phyloP scores from a whole-genome alignment of 169 alveolate genomes.

The Cryptosporidium ryanae region DNA sequence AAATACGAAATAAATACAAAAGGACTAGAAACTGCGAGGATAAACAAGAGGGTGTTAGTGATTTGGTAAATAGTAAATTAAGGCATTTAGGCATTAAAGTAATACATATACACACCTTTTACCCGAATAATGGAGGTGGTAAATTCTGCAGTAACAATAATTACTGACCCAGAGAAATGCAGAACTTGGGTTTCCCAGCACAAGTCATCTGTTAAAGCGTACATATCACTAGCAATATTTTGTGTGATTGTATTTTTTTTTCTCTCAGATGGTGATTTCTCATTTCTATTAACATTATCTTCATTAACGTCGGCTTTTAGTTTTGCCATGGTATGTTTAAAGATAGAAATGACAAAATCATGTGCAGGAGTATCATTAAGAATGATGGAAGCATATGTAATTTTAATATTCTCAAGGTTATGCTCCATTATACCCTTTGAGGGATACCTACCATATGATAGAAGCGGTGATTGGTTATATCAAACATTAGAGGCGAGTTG shows the following conservation, averaged over 20 bases:
- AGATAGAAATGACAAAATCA: slow-evolving; percentile 86
- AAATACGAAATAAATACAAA: too few relatives aligned
- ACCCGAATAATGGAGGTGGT: slow-evolving; percentile 57
- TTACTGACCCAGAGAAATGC: slow-evolving; percentile 71
- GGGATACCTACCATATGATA: slow-evolving; percentile 92
- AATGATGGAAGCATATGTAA: slow-evolving; percentile 89
- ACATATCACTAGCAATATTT: slow-evolving; percentile 64
- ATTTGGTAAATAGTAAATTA: not conserved
- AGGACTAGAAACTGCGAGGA: too few relatives aligned
- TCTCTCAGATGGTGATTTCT: slow-evolving; percentile 93
- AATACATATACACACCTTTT: too few relatives aligned
- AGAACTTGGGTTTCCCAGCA: slow-evolving; percentile 76
- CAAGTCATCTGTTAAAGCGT: slow-evolving; percentile 73
- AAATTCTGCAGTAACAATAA: slow-evolving; percentile 71
- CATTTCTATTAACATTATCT: slow-evolving; percentile 90
- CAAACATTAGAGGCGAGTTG: slow-evolving; percentile 90
- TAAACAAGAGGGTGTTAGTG: too few relatives aligned
- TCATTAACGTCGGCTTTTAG: slow-evolving; percentile 89
- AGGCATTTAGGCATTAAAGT: too few relatives aligned
- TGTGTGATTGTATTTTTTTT: slow-evolving; percentile 84
- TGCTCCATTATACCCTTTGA: slow-evolving; percentile 91
- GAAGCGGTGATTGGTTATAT: slow-evolving; percentile 94
- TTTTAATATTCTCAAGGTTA: slow-evolving; percentile 86
- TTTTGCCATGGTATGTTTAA: slow-evolving; percentile 88
- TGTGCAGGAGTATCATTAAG: slow-evolving; percentile 90